A percentile compares a stretch with the other conserved stretches of the same genome.
Conservation (phyloP, 495 filamentous ascomycete genomes). For the Trichocladium uniseriatum region DNA sequence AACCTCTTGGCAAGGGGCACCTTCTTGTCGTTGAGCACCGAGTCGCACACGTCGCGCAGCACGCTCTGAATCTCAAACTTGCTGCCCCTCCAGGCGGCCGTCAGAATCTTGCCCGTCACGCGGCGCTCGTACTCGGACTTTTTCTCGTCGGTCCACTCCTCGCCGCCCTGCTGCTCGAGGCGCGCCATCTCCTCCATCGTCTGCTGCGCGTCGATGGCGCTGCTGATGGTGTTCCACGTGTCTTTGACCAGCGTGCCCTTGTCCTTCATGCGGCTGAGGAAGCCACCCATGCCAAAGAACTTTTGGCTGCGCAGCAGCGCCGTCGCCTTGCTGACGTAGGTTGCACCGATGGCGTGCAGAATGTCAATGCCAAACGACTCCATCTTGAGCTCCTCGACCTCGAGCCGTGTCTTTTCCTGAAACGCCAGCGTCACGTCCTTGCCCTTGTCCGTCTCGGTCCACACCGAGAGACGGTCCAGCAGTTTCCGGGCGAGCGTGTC, state of each 20-base stretch:
- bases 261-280: conserved; percentile 89
- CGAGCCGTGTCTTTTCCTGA: conserved; percentile 84
- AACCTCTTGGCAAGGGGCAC: conserved; percentile 75
- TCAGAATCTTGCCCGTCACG: conserved; percentile 97
- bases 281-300: conserved; percentile 90
- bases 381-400: conserved; percentile 98
- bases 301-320: conserved; percentile 90
- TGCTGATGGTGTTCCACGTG: conserved; percentile 94
- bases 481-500: conserved; percentile 75
- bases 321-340: conserved; percentile 79
- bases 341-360: conserved; percentile 84
- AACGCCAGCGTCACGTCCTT: conserved; percentile 78
- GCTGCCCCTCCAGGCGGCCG: conserved; percentile 92
- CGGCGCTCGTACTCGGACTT: conserved; percentile 90
- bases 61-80: conserved; percentile 98
- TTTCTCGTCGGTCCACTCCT: conserved; percentile 98
- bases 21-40: conserved; percentile 63
- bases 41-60: conserved; percentile 73
- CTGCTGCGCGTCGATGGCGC: conserved; percentile 95
- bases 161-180: conserved; percentile 86
- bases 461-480: conserved; percentile 81
- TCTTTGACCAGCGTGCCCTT: conserved; percentile 96
- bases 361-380: conserved; percentile 97
- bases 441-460: conserved; percentile 94
- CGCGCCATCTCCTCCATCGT: conserved; percentile 99